Evolutionary conservation across 2,329 filamentous ascomycete species (phyloP).

Genomic region (Ceratocystis smalleyi): DNA sequence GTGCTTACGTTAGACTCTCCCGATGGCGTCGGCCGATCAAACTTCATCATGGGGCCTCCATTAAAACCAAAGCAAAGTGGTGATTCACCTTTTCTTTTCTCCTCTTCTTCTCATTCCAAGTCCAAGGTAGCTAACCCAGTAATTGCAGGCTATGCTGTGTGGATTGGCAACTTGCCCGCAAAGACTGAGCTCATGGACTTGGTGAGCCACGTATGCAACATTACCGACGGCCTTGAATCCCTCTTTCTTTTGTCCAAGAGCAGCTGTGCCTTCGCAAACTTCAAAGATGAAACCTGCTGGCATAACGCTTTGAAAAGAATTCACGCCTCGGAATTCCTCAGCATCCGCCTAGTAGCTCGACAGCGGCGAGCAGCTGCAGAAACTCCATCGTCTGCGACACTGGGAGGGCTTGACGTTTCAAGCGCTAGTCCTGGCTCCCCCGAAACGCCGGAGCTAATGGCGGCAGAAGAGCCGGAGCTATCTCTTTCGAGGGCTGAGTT

Average conservation of each 20-base stretch:
- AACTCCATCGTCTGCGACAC: background rate
- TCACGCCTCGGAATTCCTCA: slow-evolving; percentile 80
- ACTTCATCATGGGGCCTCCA: slow-evolving; percentile 9
- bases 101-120: background rate
- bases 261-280: slow-evolving; percentile 95
- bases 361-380: slow-evolving; percentile 41
- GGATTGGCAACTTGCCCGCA: slow-evolving; percentile 87
- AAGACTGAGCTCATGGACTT: slow-evolving; percentile 66
- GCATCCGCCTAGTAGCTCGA: slow-evolving; percentile 71
- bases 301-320: slow-evolving; percentile 63
- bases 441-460: background rate
- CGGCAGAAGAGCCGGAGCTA: background rate
- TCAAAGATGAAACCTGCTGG: slow-evolving; percentile 65
- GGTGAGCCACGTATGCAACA: slow-evolving; percentile 79
- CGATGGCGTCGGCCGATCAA: background rate
- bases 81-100: background rate
- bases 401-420: background rate
- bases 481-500: background rate
- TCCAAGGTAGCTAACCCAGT: slow-evolving; percentile 17
- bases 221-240: slow-evolving; percentile 66
- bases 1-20: background rate
- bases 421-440: background rate
- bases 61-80: slow-evolving; percentile 10
- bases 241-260: slow-evolving; percentile 92
- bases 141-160: slow-evolving; percentile 65